phyloP scores from a whole-genome alignment of 169 alveolate species.

The Fabrea salina region DNA sequence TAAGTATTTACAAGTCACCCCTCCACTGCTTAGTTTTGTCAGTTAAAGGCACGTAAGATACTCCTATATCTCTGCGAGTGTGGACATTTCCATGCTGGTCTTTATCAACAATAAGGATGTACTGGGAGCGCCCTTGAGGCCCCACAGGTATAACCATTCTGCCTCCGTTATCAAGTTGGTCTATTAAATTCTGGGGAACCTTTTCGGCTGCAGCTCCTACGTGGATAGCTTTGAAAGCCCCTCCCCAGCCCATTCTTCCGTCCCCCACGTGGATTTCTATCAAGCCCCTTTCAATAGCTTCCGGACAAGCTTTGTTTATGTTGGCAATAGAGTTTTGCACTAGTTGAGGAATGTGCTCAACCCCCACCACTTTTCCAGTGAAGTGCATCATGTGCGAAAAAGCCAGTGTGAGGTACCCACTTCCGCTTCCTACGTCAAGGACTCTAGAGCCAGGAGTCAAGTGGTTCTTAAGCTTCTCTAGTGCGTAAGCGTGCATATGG shows the following conservation, averaged over 20 bases:
- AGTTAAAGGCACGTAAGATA: conserved; percentile 57
- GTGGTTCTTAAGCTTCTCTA: conserved; percentile 41
- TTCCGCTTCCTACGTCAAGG: conserved; percentile 83
- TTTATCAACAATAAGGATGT: conserved; percentile 50
- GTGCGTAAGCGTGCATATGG: conserved; percentile 85
- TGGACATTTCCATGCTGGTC: conserved; percentile 51
- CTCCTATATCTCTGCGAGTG: conserved; percentile 36
- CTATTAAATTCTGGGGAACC: conserved; percentile 69
- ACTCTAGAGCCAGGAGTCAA: conserved; percentile 56
- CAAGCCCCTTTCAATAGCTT: conserved; percentile 24
- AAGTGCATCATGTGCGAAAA: conserved; percentile 57
- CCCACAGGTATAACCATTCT: conserved; percentile 85
- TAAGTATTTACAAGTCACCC: no score
- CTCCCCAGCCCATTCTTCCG: conserved; percentile 83
- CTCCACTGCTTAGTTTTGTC: conserved; percentile 14
- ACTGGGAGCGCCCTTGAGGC: conserved; percentile 37
- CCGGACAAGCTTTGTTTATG: conserved; percentile 19
- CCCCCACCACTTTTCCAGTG: conserved; percentile 36
- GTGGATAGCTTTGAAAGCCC: conserved; percentile 85
- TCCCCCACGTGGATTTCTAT: conserved; percentile 58
- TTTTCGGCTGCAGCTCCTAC: conserved; percentile 86
- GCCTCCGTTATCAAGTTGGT: conserved; percentile 82
- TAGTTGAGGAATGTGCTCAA: conserved; percentile 51
- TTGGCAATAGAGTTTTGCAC: conserved; percentile 17
- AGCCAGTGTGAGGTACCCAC: conserved; percentile 77